Evolutionary conservation across 2,329 filamentous ascomycete species (phyloP), one percentile per base, ranked within the genome.

Genomic region (Metarhizium guizhouense): DNA sequence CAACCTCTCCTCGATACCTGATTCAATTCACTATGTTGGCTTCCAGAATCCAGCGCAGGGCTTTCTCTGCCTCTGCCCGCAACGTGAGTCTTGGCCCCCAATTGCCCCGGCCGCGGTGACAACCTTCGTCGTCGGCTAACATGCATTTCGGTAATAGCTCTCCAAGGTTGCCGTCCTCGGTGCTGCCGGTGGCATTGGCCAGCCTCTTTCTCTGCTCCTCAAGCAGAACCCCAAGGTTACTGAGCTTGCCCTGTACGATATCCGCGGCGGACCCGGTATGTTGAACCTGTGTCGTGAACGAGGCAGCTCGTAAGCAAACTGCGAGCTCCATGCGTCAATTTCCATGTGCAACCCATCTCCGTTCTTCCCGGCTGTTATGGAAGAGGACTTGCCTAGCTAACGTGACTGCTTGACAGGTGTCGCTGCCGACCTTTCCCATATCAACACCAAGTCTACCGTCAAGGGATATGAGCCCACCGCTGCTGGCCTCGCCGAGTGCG

Each of bases 141-240:
- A 45, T 16, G 52, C 51, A 56, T 52, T 32, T 53, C 29, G 58
- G 57, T 58, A 32, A 48, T 64, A 99, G 94, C 84, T 91, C 71
- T 95, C 92, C 77, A 97, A 97, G 85, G 94, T 99, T 69, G 85
- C 92, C 71, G 91, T 99, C 66, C 89, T 97, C 74, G 94, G 94
- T 81, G 94, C 94, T 66, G 88, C 88, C 70, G 94, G 94, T 79
- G 94, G 94, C 77, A 99, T 99, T 79, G 94, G 94, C 75, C 94
- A 99, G 76, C 94, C 94, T 70, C 82, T 99, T 69, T 99, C 94
- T 58, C 88, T 99, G 65, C 87, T 99, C 71, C 84, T 99, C 76
- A 99, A 99, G 90, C 86, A 96, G 73, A 97, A 96, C 87, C 90
- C 92, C 67, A 84, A 89, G 71, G 93, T 97, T 67, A 87, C 84